Evolutionary conservation across 2,329 filamentous ascomycete genomes (phyloP).

Genomic region (Arthrobotrys sphaeroides): DNA sequence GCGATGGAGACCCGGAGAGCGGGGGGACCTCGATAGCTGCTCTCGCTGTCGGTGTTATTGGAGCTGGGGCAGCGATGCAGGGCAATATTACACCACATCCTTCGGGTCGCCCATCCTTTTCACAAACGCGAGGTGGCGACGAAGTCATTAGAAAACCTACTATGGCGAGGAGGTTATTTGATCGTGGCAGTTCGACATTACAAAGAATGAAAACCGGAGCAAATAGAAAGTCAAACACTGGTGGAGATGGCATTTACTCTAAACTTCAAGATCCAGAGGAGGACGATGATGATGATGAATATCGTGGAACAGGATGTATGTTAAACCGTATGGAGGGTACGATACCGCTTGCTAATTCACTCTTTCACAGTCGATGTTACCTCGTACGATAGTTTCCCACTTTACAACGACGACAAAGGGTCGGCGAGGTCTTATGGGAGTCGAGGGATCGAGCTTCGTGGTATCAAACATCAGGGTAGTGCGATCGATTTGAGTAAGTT

Average conservation of each 20-base stretch:
- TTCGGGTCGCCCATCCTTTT: slow-evolving; percentile 10
- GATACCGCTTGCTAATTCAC: not conserved
- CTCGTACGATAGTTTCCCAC: slow-evolving; percentile 50
- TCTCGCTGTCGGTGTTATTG: slow-evolving; percentile 40
- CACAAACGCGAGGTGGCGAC: not conserved
- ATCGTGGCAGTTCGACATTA: slow-evolving; percentile 48
- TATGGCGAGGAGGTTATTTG: slow-evolving; percentile 48
- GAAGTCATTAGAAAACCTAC: slow-evolving; percentile 50
- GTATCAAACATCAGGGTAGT: slow-evolving; percentile 41
- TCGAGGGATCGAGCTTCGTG: slow-evolving; percentile 49
- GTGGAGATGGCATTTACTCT: slow-evolving; percentile 12
- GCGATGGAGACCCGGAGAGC: slow-evolving; percentile 30
- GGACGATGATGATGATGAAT: slow-evolving; percentile 12
- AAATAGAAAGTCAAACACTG: slow-evolving; percentile 11
- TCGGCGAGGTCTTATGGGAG: slow-evolving; percentile 35
- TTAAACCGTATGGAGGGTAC: not conserved
- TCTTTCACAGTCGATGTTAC: slow-evolving; percentile 36
- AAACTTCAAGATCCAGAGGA: slow-evolving; percentile 37
- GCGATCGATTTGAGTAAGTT: slow-evolving; percentile 44
- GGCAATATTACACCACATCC: slow-evolving; percentile 34
- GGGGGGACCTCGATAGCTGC: slow-evolving; percentile 48
- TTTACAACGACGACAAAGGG: slow-evolving; percentile 42
- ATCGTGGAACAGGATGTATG: slow-evolving; percentile 31
- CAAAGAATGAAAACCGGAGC: slow-evolving; percentile 45
- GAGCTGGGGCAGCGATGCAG: slow-evolving; percentile 38